Evolutionary conservation across 1,284 basidiomycete genomes (phyloP).

Genomic region (Farysia itapuensis): DNA sequence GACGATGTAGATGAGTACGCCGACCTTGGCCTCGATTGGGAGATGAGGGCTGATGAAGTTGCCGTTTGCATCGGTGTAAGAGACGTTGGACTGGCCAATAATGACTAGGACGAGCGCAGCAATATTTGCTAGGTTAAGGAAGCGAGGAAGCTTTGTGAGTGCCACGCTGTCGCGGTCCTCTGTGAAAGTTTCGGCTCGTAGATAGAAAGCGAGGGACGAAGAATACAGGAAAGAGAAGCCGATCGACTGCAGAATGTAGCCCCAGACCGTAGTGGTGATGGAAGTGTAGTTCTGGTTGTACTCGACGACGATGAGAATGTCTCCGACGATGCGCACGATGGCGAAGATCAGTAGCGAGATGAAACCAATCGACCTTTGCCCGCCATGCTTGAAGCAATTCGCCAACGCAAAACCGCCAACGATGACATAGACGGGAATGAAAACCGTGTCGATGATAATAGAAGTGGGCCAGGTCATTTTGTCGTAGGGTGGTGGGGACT

Average conservation of each 20-base stretch:
- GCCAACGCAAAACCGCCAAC: slow-evolving; percentile 1
- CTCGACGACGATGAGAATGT: slow-evolving; percentile 11
- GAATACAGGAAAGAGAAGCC: slow-evolving; percentile 14
- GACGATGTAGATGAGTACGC: slow-evolving; percentile 10
- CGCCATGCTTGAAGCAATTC: slow-evolving; percentile 20
- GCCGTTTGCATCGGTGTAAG: slow-evolving; percentile 2
- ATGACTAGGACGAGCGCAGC: slow-evolving; percentile 16
- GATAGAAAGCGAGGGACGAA: slow-evolving; percentile 9
- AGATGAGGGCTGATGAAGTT: slow-evolving; percentile 1
- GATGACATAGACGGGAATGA: slow-evolving; percentile 30
- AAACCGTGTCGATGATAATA: slow-evolving; percentile 18
- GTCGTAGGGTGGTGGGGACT: too few species aligned
- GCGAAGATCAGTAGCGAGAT: slow-evolving; percentile 20
- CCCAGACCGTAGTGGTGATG: slow-evolving; percentile 2
- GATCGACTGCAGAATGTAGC: slow-evolving; percentile 12
- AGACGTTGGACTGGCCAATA: slow-evolving; percentile 5
- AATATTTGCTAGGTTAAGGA: slow-evolving; percentile 18
- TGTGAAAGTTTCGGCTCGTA: not conserved
- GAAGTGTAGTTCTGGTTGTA: slow-evolving; percentile 3
- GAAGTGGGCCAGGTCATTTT: slow-evolving; percentile 20
- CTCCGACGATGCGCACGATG: slow-evolving; percentile 9
- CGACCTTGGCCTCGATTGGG: slow-evolving; percentile 4
- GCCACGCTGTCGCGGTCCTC: not conserved
- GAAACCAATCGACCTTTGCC: slow-evolving; percentile 5
- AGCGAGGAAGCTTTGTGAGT: not conserved